Conservation (phyloP, 805 yeast genomes). For the Saccharomycopsis babjevae region DNA sequence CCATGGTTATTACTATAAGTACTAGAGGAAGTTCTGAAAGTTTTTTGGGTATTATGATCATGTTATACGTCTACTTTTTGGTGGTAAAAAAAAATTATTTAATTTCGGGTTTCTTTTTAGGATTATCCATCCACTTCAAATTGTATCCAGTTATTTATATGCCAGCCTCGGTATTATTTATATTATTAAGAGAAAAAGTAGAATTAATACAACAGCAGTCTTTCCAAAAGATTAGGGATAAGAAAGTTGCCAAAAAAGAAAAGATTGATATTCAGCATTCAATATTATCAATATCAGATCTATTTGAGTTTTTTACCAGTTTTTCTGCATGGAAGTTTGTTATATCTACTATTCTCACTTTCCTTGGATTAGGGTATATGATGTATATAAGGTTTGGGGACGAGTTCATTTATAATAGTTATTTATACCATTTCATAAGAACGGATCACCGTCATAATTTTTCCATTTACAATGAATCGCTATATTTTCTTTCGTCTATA, state of each 20-base stretch:
- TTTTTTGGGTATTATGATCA: conserved; percentile 65
- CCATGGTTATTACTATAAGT: conserved; percentile 88
- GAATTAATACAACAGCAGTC: neutral
- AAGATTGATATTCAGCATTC: neutral
- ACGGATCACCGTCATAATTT: conserved; percentile 94
- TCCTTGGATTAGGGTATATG: conserved; percentile 36
- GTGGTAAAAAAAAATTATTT: conserved; percentile 27
- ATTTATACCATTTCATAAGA: conserved; percentile 71
- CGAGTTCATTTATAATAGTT: conserved; percentile 69
- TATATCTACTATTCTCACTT: conserved; percentile 32
- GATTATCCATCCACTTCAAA: conserved; percentile 79
- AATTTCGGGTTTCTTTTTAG: conserved; percentile 44
- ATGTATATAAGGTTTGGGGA: conserved; percentile 68
- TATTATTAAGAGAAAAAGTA: neutral
- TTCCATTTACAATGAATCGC: conserved; percentile 68
- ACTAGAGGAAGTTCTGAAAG: conserved; percentile 94
- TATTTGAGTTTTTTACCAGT: neutral
- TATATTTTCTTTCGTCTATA: conserved; percentile 49
- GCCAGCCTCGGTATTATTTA: conserved; percentile 51
- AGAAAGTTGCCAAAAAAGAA: neutral
- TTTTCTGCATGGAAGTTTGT: conserved; percentile 22
- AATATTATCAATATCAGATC: neutral
- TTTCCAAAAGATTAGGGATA: neutral
- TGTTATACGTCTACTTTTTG: conserved; percentile 45
- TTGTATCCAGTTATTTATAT: conserved; percentile 84